Conservation (phyloP, 768 basidiomycete genomes). For the Podaxis sp. region DNA sequence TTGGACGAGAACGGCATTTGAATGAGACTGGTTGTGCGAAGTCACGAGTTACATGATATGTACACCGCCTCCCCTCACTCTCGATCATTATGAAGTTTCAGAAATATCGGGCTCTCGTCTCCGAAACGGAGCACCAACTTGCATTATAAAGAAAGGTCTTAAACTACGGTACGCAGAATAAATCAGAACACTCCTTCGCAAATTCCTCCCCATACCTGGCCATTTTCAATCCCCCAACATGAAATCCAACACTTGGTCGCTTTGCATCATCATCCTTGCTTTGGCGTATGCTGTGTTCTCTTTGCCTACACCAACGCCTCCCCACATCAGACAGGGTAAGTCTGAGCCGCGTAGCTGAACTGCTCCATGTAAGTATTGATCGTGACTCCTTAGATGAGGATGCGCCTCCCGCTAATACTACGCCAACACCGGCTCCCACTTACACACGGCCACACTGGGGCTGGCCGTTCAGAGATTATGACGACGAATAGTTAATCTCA, state of each 20-base stretch:
- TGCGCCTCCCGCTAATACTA: neutral
- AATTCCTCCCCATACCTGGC: neutral
- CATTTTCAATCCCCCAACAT: neutral
- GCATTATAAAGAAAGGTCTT: neutral
- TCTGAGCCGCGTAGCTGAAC: neutral
- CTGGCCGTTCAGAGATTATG: constrained; percentile 2
- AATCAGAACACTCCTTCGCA: neutral
- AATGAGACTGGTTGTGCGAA: neutral
- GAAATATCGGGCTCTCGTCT: neutral
- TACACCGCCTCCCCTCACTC: too few relatives aligned
- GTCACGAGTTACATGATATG: neutral
- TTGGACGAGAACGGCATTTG: neutral
- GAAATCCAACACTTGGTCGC: neutral
- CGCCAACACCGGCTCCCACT: neutral
- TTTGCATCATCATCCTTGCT: neutral
- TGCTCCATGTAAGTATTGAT: neutral
- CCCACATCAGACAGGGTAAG: neutral
- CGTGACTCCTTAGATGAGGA: neutral
- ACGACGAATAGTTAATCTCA: neutral
- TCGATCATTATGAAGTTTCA: too few relatives aligned
- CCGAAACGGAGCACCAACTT: neutral
- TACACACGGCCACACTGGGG: neutral
- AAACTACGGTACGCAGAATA: neutral
- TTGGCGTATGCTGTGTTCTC: neutral
- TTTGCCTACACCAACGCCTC: neutral